Base-by-base conservation (phyloP, 371 early-diverging fungal genomes). In the Dinochytrium kinnereticum region DNA sequence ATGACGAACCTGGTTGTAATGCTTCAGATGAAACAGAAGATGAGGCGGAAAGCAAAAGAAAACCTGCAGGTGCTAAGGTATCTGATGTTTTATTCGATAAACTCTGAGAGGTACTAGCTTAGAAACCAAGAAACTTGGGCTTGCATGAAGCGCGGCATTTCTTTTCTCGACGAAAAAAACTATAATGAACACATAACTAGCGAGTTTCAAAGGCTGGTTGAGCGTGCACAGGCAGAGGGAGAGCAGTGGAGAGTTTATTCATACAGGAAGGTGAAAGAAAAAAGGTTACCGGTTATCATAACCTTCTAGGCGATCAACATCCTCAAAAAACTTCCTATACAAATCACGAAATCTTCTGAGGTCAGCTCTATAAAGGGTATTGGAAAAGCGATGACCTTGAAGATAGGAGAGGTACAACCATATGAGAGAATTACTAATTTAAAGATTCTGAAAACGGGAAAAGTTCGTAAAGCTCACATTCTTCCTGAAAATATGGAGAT, bases 361-460 rank as follows among this genome's bases (percentile, higher is more conserved):
- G 74, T 64, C 26, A 33, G 71, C 49, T 36, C 59, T 37, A 53
- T 73, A 31, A 24, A 69, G 65, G 68, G 80, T 44, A 64, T 79
- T 39, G 76, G 72, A 69, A 70, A 37, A 53, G 57, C 21, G 26
- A 81, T 84, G 69, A 69, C 70, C 5, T 61, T 69, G n/a, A 80
- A 80, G 53, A 78, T 84, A 34, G 80, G 70, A 40, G 81, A 75
- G 68, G 73, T 72, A 53, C 5, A n/a, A n/a, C n/a, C n/a, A n/a
- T n/a, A n/a, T n/a, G n/a, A n/a, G n/a, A n/a, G n/a, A n/a, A n/a
- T n/a, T n/a, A n/a, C n/a, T n/a, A n/a, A n/a, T n/a, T n/a, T n/a
- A n/a, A n/a, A n/a, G n/a, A n/a, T n/a, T n/a, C n/a, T n/a, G n/a
- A n/a, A n/a, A n/a, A n/a, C n/a, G n/a, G n/a, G n/a, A n/a, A n/a